A percentile compares a stretch with the other conserved stretches of the same genome.
Evolutionary conservation across 768 basidiomycete genomes (phyloP).

Genomic region (Suillus weaverae): DNA sequence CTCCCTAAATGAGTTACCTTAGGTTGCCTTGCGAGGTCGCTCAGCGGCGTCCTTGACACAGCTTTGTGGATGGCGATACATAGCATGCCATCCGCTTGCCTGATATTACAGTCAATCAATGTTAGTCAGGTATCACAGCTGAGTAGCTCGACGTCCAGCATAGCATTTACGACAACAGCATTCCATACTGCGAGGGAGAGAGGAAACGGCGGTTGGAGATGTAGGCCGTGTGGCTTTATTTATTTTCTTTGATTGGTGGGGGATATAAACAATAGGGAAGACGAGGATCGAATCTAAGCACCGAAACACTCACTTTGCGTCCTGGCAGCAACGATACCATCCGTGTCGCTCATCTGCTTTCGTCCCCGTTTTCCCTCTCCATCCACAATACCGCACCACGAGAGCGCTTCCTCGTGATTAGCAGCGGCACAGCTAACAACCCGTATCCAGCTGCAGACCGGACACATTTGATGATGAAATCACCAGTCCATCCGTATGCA

Average conservation of each 20-base stretch:
- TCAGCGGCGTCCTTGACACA: no score
- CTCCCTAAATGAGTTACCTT: no score
- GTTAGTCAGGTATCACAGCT: no score
- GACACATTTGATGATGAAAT: conserved; percentile 94
- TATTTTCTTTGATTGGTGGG: background rate
- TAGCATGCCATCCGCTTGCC: no score
- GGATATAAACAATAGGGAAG: background rate
- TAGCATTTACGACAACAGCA: no score
- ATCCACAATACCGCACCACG: background rate
- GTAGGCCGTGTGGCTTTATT: conserved; percentile 52
- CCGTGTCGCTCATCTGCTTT: conserved; percentile 12
- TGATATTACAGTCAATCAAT: no score
- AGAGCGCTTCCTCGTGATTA: conserved; percentile 55
- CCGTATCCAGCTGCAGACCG: conserved; percentile 94
- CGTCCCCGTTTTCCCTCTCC: conserved; percentile 13
- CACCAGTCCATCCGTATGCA: no score
- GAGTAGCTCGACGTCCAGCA: no score
- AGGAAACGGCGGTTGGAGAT: conserved; percentile 91
- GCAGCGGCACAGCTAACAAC: conserved; percentile 86
- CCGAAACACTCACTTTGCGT: conserved; percentile 44
- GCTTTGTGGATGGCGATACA: no score
- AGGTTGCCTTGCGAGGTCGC: no score
- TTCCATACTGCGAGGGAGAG: conserved; percentile 61
- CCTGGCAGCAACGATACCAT: conserved; percentile 44
- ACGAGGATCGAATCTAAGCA: background rate